Percentiles rank a stretch among this genome's conserved stretches.
phyloP scores from a whole-genome alignment of 495 filamentous ascomycete species.

The Baudoinia panamericana region DNA sequence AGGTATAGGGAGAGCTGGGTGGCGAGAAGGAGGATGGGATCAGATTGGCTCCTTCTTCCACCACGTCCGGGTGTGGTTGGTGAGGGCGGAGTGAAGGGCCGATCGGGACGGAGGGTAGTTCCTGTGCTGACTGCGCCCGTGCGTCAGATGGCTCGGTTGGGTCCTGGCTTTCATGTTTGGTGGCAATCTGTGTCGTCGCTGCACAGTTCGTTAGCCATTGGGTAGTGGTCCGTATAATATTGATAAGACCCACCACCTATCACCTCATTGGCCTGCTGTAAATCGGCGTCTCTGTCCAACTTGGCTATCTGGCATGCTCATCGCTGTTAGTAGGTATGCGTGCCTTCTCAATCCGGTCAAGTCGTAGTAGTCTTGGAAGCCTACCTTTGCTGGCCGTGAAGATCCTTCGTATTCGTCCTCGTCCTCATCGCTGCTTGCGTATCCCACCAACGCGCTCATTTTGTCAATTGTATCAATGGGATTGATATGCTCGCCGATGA shows the following conservation, averaged over 20 bases:
- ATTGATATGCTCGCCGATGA: too few relatives aligned
- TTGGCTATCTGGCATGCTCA: slow-evolving; percentile 16
- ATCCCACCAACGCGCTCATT: slow-evolving; percentile 58
- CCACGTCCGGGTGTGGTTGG: too few relatives aligned
- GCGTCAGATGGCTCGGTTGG: too few relatives aligned
- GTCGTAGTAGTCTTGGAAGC: too few relatives aligned
- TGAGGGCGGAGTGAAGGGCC: too few relatives aligned
- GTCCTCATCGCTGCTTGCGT: slow-evolving; percentile 71
- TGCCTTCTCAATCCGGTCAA: slow-evolving; percentile 17
- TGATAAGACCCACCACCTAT: background rate
- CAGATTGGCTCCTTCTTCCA: too few relatives aligned
- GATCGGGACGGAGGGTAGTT: too few relatives aligned
- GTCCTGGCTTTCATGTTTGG: too few relatives aligned
- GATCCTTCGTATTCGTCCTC: slow-evolving; percentile 26
- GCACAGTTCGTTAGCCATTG: too few relatives aligned
- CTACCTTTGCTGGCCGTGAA: slow-evolving; percentile 21
- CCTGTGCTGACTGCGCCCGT: too few relatives aligned
- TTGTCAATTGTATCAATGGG: slow-evolving; percentile 3
- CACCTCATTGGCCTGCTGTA: background rate
- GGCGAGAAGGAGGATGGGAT: slow-evolving; percentile 23
- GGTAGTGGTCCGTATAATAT: too few relatives aligned
- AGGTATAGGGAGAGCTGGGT: slow-evolving; percentile 56
- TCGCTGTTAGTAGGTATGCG: slow-evolving; percentile 21
- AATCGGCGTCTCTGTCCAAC: background rate
- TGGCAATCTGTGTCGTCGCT: too few relatives aligned